phyloP scores from a whole-genome alignment of 768 basidiomycete genomes.

The Auricularia heimuer region DNA sequence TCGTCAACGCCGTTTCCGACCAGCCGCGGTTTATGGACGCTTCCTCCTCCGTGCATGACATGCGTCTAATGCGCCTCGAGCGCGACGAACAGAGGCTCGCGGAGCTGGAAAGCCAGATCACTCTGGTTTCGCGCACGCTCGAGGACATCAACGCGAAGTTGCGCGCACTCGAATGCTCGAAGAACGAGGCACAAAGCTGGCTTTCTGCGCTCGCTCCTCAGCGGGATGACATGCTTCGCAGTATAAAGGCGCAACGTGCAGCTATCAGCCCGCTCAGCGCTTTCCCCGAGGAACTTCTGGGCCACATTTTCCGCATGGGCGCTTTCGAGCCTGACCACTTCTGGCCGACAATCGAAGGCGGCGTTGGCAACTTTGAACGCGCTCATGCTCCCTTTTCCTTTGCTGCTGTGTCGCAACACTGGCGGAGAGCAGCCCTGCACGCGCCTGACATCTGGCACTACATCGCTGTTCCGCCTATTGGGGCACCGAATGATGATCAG shows the following conservation, averaged over 20 bases:
- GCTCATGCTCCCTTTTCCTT: not conserved
- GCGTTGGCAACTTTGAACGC: not conserved
- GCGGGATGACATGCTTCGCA: not conserved
- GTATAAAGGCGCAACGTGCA: not conserved
- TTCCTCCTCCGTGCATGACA: too few species aligned
- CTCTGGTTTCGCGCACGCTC: too few species aligned
- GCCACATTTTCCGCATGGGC: not conserved
- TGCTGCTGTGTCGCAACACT: not conserved
- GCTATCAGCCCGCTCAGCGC: not conserved
- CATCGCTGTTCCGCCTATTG: not conserved
- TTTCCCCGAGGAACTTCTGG: not conserved
- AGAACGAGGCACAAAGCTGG: too few species aligned
- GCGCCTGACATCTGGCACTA: not conserved
- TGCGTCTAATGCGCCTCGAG: too few species aligned
- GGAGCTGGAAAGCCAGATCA: too few species aligned
- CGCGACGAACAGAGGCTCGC: too few species aligned
- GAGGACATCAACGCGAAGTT: too few species aligned
- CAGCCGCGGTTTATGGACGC: too few species aligned
- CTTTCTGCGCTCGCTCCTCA: too few species aligned
- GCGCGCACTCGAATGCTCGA: too few species aligned
- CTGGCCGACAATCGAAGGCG: not conserved
- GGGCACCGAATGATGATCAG: too few species aligned
- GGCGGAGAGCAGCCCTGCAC: not conserved
- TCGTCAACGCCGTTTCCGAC: too few species aligned
- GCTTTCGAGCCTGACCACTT: not conserved